These are phyloP conservation scores for Puccinia triticina DNA, from an alignment of 1,284 basidiomycete species.

Conservation along the genomic window DNA sequence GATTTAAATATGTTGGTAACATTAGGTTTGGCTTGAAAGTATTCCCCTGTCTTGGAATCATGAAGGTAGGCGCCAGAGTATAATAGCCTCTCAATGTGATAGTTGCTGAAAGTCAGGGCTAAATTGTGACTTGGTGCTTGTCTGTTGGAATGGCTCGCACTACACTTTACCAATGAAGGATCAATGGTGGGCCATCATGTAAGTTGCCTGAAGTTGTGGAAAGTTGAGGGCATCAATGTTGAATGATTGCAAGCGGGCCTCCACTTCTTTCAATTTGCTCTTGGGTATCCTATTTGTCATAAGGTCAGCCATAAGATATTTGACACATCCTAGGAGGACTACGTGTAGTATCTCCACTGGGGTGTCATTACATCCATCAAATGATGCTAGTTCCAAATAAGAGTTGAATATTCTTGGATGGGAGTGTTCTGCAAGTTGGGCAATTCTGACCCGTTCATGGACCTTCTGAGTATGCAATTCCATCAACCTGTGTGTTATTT, in stretches of 20 bases:
- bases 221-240: constrained; percentile 57
- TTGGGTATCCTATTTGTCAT: not conserved
- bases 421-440: not conserved
- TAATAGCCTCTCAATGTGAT: not conserved
- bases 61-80: not conserved
- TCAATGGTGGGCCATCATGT: constrained; percentile 58
- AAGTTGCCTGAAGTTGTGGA: constrained; percentile 55
- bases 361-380: constrained; percentile 7
- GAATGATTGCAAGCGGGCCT: constrained; percentile 40
- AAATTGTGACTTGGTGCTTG: not conserved
- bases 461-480: not conserved
- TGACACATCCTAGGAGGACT: not conserved
- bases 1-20: not conserved
- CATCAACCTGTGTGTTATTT: not conserved
- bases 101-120: not conserved
- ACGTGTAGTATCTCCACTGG: constrained; percentile 17
- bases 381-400: not conserved
- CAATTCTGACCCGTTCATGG: not conserved
- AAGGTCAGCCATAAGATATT: not conserved
- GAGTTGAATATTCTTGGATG: not conserved
- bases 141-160: not conserved
- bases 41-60: not conserved
- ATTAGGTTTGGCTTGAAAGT: no score
- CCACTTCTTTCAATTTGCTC: not conserved
- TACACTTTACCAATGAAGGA: constrained; percentile 59